Evolutionary conservation across 208 protist species (phyloP), one percentile per base, ranked within the genome.

Genomic region (Trypanosoma mega): DNA sequence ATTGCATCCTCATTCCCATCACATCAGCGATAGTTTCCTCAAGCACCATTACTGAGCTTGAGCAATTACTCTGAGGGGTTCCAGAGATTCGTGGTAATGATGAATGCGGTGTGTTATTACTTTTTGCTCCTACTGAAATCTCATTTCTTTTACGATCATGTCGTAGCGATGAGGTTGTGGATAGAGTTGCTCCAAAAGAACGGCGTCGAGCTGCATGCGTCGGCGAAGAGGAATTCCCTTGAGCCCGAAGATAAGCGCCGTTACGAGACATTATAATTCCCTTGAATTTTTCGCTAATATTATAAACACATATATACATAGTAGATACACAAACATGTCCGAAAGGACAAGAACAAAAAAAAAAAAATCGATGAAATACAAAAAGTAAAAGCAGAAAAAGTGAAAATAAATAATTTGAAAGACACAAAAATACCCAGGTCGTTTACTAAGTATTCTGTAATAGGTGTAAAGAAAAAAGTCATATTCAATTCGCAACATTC

Each of bases 11-110:
- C 12, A 56, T 27, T 12, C 55, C 57, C 47, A 72, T 56, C 16
- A 72, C 66, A 48, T 72, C 54, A 2, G 51, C 46, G 18, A 72
- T 56, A 34, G 55, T 64, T 39, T 72, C 66, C 20, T 64, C 66
- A 16, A 72, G 45, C 26, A 27, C 46, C 47, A 46, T 36, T 26
- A 64, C 58, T n/a, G 66, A 56, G 23, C 27, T 56, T 23, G 66
- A 64, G 36, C 57, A 50, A 53, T 41, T 47, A 27, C 63, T 70
- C 6, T 34, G 45, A 36, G 58, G 46, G 18, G 58, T 63, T 26
- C 18, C 33, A 14, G 33, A 8, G 16, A 55, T 14, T 26, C 34
- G 27, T 34, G n/a, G 16, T 6, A 8, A 1, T 36, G 18, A 8
- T 23, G 20, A 6, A 44, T 46, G 11, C 44, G 26, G 11, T 34